phyloP scores from a whole-genome alignment of 2,329 filamentous ascomycete genomes.

The Alternaria sp. region DNA sequence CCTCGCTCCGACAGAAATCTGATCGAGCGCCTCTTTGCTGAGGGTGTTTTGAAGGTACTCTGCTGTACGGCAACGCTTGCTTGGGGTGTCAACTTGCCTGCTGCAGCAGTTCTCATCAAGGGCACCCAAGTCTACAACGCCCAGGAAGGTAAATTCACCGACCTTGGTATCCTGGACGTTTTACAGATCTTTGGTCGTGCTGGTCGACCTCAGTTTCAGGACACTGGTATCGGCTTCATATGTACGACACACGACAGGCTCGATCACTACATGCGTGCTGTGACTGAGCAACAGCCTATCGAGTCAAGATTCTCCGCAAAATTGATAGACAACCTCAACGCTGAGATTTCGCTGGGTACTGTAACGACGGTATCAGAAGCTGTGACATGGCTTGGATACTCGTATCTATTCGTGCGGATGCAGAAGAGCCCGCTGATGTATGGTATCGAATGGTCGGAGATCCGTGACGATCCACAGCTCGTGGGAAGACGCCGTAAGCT shows the following conservation, averaged over 20 bases:
- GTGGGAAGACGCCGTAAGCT: conserved; percentile 86
- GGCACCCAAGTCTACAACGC: conserved; percentile 97
- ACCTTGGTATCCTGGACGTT: conserved; percentile 94
- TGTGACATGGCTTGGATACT: conserved; percentile 97
- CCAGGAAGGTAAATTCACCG: conserved; percentile 94
- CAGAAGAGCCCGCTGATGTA: conserved; percentile 88
- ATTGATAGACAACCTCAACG: conserved; percentile 95
- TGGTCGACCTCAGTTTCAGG: conserved; percentile 95
- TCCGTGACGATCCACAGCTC: conserved; percentile 84
- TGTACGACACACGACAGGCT: conserved; percentile 96
- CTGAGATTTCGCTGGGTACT: conserved; percentile 90
- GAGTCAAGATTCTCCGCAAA: conserved; percentile 96
- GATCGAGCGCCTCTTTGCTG: conserved; percentile 90
- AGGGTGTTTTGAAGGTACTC: conserved; percentile 94
- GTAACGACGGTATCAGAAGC: conserved; percentile 94
- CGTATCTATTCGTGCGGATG: conserved; percentile 97
- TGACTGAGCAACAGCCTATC: conserved; percentile 95
- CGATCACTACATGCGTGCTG: conserved; percentile 86
- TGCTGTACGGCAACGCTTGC: conserved; percentile 98
- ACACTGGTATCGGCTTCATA: conserved; percentile 97
- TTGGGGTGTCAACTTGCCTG: conserved; percentile 98
- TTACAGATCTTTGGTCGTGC: conserved; percentile 98
- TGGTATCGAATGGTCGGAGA: conserved; percentile 93
- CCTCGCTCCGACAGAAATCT: conserved; percentile 90
- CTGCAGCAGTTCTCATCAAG: conserved; percentile 96